Evolutionary conservation across 768 basidiomycete species (phyloP).

Genomic region (Tephrocybe sp.): DNA sequence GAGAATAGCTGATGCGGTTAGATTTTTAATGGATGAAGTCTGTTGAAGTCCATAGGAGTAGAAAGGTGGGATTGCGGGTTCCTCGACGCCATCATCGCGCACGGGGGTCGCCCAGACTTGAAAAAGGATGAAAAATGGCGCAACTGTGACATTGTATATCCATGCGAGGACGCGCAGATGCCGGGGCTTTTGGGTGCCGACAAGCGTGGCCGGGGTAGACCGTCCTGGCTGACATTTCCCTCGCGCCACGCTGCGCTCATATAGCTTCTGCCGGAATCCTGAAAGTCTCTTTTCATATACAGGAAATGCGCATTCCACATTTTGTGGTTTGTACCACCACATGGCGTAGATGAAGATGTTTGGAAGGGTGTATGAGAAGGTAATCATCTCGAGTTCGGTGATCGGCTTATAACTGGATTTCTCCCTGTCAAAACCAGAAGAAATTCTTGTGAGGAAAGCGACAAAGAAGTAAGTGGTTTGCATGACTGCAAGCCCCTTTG

Average conservation of each 20-base stretch:
- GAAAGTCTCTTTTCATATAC: slow-evolving; percentile 1
- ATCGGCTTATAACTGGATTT: no score
- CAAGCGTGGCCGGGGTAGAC: background rate
- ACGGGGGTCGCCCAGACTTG: background rate
- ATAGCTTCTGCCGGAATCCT: background rate
- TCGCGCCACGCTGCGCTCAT: background rate
- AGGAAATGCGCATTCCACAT: slow-evolving; percentile 7
- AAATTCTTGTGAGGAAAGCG: slow-evolving; percentile 11
- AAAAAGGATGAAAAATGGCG: background rate
- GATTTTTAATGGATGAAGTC: background rate
- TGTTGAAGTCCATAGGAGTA: background rate
- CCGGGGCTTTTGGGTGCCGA: background rate
- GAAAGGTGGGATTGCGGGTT: background rate
- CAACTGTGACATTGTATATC: background rate
- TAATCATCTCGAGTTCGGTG: slow-evolving; percentile 18
- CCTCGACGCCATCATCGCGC: background rate
- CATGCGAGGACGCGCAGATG: background rate
- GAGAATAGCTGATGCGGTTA: background rate
- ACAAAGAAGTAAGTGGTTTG: slow-evolving; percentile 14
- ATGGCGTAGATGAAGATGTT: slow-evolving; percentile 14
- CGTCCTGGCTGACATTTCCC: background rate
- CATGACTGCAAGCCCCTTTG: slow-evolving; percentile 9
- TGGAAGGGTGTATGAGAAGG: slow-evolving; percentile 14
- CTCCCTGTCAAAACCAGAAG: no score
- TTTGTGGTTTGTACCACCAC: slow-evolving; percentile 21